Evolutionary conservation across 2,329 filamentous ascomycete species (phyloP).

Genomic region (Sphaerulina musiva): DNA sequence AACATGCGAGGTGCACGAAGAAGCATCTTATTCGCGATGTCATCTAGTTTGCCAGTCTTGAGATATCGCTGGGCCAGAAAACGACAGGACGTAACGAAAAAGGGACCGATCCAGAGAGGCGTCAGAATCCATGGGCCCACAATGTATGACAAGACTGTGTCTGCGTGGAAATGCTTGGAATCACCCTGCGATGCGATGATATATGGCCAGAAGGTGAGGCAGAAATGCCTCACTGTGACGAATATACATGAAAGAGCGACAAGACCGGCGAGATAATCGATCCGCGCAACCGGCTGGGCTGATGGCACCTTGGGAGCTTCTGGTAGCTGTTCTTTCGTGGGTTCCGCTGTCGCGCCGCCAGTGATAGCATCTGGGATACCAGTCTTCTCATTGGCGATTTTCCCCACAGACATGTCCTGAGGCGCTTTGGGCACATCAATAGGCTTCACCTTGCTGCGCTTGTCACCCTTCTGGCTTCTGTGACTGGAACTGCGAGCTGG

Average conservation of each 20-base stretch:
- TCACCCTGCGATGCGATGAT: constrained; percentile 28
- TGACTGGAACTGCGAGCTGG: not conserved
- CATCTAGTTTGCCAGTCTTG: constrained; percentile 38
- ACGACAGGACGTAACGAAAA: constrained; percentile 45
- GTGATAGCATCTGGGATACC: constrained; percentile 19
- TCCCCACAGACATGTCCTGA: constrained; percentile 15
- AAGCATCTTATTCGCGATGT: constrained; percentile 42
- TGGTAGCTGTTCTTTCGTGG: constrained; percentile 16
- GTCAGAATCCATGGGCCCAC: constrained; percentile 42
- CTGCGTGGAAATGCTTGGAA: constrained; percentile 37
- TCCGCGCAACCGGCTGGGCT: constrained; percentile 26
- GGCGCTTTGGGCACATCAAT: constrained; percentile 15
- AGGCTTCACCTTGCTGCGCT: constrained; percentile 2
- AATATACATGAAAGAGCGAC: constrained; percentile 41
- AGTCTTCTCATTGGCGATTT: constrained; percentile 12
- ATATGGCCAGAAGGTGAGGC: constrained; percentile 38
- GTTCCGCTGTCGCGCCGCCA: constrained; percentile 16
- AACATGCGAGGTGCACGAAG: constrained; percentile 42
- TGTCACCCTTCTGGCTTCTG: constrained; percentile 5
- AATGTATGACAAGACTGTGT: constrained; percentile 39
- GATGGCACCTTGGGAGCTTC: constrained; percentile 13
- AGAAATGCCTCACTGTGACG: constrained; percentile 44
- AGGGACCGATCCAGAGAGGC: constrained; percentile 45
- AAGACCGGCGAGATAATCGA: constrained; percentile 45
- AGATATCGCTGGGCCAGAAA: constrained; percentile 42